phyloP scores from a whole-genome alignment of 805 yeast species.

The Blastobotrys parvus region DNA sequence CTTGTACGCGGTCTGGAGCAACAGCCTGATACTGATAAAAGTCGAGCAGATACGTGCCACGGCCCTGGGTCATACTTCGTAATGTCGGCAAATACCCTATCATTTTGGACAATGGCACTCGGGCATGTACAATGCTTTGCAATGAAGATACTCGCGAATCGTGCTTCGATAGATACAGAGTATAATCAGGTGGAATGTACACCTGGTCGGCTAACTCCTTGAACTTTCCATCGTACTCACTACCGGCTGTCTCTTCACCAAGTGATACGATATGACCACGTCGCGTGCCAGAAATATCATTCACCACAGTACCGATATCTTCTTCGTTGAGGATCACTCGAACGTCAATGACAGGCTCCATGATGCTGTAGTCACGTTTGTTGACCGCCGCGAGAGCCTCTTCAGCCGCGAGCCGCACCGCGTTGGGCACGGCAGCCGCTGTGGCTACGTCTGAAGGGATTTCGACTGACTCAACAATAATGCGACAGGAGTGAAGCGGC shows the following conservation, averaged over 20 bases:
- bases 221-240: slow-evolving; percentile 24
- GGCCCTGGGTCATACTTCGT: slow-evolving; percentile 81
- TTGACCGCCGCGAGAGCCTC: slow-evolving; percentile 29
- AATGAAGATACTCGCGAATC: slow-evolving; percentile 34
- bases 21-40: slow-evolving; percentile 67
- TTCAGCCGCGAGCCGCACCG: slow-evolving; percentile 39
- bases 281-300: slow-evolving; percentile 73
- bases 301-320: slow-evolving; percentile 74
- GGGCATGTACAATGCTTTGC: slow-evolving; percentile 50
- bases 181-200: slow-evolving; percentile 67
- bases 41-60: slow-evolving; percentile 76
- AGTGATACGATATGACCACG: slow-evolving; percentile 66
- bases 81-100: slow-evolving; percentile 74
- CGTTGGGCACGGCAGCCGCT: slow-evolving; percentile 35
- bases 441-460: slow-evolving; percentile 43
- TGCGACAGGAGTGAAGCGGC: slow-evolving; percentile 53
- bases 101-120: slow-evolving; percentile 83
- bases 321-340: slow-evolving; percentile 57
- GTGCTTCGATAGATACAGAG: slow-evolving; percentile 27
- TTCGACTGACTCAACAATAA: slow-evolving; percentile 44
- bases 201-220: slow-evolving; percentile 42
- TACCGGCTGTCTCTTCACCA: slow-evolving; percentile 45
- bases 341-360: slow-evolving; percentile 87
- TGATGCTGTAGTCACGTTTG: slow-evolving; percentile 37
- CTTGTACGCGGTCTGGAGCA: slow-evolving; percentile 38